Conservation (phyloP, 257 asterid genomes). For the Nicotiana sylvestris region DNA sequence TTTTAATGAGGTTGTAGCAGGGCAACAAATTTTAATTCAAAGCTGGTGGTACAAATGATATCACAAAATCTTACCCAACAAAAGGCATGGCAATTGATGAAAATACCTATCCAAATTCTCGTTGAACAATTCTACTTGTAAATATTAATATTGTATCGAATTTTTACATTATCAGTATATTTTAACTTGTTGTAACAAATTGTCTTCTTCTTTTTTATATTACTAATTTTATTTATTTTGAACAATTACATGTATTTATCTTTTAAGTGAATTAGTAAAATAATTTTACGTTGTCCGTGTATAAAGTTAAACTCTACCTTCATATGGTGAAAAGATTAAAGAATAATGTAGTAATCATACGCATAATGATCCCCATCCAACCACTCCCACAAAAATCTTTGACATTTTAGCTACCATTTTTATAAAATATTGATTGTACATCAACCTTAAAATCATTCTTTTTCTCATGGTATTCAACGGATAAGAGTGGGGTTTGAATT, state of each 20-base stretch:
- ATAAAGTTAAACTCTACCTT: background rate
- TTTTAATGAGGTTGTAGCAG: background rate
- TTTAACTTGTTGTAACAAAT: background rate
- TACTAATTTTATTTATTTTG: background rate
- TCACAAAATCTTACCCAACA: slow-evolving; percentile 3
- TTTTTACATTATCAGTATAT: background rate
- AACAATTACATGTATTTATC: background rate
- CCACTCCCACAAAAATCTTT: slow-evolving; percentile 8
- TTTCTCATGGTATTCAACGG: slow-evolving; percentile 16
- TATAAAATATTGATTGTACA: background rate
- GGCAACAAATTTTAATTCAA: background rate
- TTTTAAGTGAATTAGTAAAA: background rate
- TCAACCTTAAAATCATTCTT: slow-evolving; percentile 11
- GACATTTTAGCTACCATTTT: background rate
- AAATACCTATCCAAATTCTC: background rate
- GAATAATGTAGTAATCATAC: background rate
- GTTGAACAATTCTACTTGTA: background rate
- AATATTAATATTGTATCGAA: background rate
- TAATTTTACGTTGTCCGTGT: too few relatives aligned
- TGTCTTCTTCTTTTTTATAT: background rate
- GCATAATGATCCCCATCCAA: slow-evolving; percentile 13
- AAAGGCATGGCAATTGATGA: background rate
- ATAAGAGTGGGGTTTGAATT: slow-evolving; percentile 15
- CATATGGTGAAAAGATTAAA: background rate
- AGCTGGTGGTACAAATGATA: background rate